Conservation (phyloP, 345 rosid species). For the Populus simonii region DNA sequence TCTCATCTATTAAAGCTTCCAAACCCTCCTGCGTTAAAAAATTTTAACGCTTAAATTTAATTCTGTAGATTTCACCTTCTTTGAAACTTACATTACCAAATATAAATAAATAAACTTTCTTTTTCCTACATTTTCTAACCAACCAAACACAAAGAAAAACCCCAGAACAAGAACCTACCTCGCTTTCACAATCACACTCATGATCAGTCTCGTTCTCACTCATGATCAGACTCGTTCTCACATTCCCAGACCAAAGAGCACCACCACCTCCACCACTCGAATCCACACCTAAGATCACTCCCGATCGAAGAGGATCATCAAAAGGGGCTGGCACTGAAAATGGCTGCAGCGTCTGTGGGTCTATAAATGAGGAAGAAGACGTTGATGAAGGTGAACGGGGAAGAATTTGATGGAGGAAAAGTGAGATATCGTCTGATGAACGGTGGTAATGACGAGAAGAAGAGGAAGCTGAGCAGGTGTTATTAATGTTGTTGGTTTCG, state of each 20-base stretch:
- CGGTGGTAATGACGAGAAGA: slow-evolving; percentile 14
- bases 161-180: slow-evolving; percentile 37
- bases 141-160: slow-evolving; percentile 10
- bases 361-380: slow-evolving; percentile 23
- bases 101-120: not conserved
- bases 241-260: slow-evolving; percentile 30
- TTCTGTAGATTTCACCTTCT: too few species aligned
- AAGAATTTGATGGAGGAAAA: slow-evolving; percentile 58
- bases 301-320: not conserved
- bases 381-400: slow-evolving; percentile 45
- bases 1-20: slow-evolving; percentile 58
- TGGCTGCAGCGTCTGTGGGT: not conserved
- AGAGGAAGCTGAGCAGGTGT: slow-evolving; percentile 24
- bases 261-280: slow-evolving; percentile 17
- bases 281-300: slow-evolving; percentile 25
- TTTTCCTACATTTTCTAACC: slow-evolving; percentile 1
- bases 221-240: slow-evolving; percentile 20
- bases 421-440: slow-evolving; percentile 59
- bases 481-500: not conserved
- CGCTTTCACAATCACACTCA: slow-evolving; percentile 77
- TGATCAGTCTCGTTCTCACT: slow-evolving; percentile 57
- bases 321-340: not conserved
- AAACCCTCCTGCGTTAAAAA: slow-evolving; percentile 50
- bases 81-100: too few species aligned
- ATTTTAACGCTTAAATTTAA: not conserved